Base-by-base conservation (phyloP, 257 asterid genomes). In the Solanum peruvianum region DNA sequence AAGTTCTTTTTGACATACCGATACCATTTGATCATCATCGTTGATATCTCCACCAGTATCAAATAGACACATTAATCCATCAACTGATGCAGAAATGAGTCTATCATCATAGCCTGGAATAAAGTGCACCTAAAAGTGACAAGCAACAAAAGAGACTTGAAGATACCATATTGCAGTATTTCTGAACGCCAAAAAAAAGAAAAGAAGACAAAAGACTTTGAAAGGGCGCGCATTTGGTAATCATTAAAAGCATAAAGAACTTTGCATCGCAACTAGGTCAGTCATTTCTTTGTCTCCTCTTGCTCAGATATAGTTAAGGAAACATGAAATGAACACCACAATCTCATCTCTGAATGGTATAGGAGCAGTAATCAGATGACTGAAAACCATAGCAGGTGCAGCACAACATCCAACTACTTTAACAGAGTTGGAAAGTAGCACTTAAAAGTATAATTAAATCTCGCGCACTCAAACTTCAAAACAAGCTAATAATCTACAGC, bases 41-140 rank as follows among this genome's bases (percentile, higher is more conserved):
- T 95, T 95, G 87, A 97, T 93, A 87, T 92, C 92, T 81, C 98
- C 99, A 77, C 93, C 88, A 76, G 98, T 92, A 88, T 97, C 99
- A 81, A 96, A 97, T 25, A 97, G 91, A 88, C 99, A 97, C 92
- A 97, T 95, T 90, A 97, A 89, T 85, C 99, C 99, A 92, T 97
- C 99, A 76, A 95, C 97, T 3, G 99, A 97, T 88, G 98, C 97
- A 52, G 99, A 97, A 72, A 94, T 88, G 86, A 97, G 96, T 91
- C 90, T 95, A 95, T 88, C 93, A 78, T 87, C 93, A 90, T 93
- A 91, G 64, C 96, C 96, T 58, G 99, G 99, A 90, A 97, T 86
- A 89, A 97, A 97, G 77, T 88, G 96, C 82, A 97, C 99, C 99
- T 96, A 91, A 89, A 89, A 66, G 58, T 37, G 88, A 90, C 70